Evolutionary conservation across 139 green algal genomes (phyloP), one percentile per base, ranked within the genome.

Genomic region (Volvox reticuliferus): DNA sequence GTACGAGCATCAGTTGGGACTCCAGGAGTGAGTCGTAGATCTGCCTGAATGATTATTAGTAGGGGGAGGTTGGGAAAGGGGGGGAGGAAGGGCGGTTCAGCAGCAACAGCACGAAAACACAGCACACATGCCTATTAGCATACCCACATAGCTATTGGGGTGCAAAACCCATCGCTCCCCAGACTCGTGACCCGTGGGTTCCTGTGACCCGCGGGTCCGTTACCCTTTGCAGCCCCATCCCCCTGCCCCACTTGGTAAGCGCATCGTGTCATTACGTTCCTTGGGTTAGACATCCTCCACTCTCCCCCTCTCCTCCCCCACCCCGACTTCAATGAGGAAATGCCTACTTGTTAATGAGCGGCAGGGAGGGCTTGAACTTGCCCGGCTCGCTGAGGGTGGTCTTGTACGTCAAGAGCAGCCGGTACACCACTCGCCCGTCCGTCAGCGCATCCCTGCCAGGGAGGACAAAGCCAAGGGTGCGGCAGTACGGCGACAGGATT

Each of bases 371-470:
- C 32, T 91, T 96, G 89, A 97, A 91, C 87, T 97, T 97, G 63
- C 97, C 98, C 1, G 86, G 93, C 95, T 99, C 97, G 0, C 76
- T 79, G 37, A 97, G 32, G 17, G 32, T 97, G 28, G 99, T 93
- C 86, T 97, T 97, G 95, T 99, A 99, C 30, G 92, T 97, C 61
- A 99, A 95, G 32, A 96, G 50, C 62, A 99, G 94, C 36, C 89
- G 89, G 93, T 98, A 97, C 1, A 96, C 92, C 69, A 96, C 91
- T 2, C 96, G 91, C 0, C 93, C 93, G 12, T 94, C 85, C 14
- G 96, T 96, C 82, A 99, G 93, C 28, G 90, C 84, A 88, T 98
- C 96, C 24, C 97, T 91, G 22, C 28, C 14, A 22, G 18, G 32
- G 82, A 22, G 62, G 19, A n/a, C n/a, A n/a, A n/a, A n/a, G n/a